phyloP scores from a whole-genome alignment of 2,329 filamentous ascomycete genomes.

The Beauveria sp. region DNA sequence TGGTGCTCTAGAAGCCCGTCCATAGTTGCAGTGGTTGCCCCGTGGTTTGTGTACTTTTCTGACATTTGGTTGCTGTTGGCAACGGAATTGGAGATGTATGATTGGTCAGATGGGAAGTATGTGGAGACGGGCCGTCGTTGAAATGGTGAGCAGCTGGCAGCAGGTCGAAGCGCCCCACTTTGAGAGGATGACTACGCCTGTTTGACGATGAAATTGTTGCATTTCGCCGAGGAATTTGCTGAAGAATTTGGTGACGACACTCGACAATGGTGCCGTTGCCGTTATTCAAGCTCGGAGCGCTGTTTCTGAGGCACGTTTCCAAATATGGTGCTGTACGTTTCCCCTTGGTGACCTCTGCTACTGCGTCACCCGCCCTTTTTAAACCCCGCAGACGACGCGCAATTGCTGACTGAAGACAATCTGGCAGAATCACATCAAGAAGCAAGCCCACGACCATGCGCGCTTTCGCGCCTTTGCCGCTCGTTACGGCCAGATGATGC shows the following conservation, averaged over 20 bases:
- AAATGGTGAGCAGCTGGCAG: slow-evolving; percentile 3
- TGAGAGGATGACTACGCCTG: background rate
- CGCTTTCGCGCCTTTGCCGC: slow-evolving; percentile 54
- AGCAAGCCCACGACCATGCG: slow-evolving; percentile 56
- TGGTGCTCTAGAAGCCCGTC: background rate
- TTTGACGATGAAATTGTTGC: background rate
- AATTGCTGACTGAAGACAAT: background rate
- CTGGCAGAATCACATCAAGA: slow-evolving; percentile 55
- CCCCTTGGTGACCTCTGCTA: background rate
- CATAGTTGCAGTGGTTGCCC: slow-evolving; percentile 8
- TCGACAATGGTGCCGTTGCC: slow-evolving; percentile 57
- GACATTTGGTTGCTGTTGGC: slow-evolving; percentile 24
- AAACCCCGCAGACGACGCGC: background rate
- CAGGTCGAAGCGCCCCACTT: slow-evolving; percentile 5
- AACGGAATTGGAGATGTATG: slow-evolving; percentile 14
- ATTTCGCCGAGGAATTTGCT: background rate
- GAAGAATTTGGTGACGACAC: background rate
- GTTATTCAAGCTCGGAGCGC: slow-evolving; percentile 57
- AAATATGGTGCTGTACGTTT: slow-evolving; percentile 60
- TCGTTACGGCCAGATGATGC: slow-evolving; percentile 54
- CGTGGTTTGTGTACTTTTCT: slow-evolving; percentile 29
- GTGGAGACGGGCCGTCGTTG: background rate
- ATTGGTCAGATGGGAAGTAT: background rate
- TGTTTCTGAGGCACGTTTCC: slow-evolving; percentile 58
- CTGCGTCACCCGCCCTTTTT: background rate